Evolutionary conservation across 2,329 filamentous ascomycete genomes (phyloP).

Genomic region (Claviceps capensis): DNA sequence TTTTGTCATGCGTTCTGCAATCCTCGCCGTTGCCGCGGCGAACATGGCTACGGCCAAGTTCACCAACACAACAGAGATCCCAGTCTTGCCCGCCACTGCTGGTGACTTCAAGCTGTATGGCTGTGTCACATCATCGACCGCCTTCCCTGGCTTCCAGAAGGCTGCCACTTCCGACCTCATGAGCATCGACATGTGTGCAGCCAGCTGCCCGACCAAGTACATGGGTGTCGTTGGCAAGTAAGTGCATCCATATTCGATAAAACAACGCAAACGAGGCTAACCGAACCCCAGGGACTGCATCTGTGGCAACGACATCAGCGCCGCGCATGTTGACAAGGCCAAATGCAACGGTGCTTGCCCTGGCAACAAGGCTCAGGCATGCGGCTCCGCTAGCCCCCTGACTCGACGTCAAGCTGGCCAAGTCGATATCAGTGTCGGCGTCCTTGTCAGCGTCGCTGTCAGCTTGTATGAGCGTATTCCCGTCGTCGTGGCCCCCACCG

Average conservation of each 20-base stretch:
- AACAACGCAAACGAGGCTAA: not conserved
- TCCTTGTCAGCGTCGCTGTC: not conserved
- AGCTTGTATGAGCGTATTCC: constrained; percentile 1
- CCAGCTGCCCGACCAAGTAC: constrained; percentile 11
- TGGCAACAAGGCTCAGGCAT: constrained; percentile 11
- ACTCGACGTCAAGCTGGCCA: not conserved
- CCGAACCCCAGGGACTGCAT: constrained; percentile 14
- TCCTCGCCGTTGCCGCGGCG: constrained; percentile 17
- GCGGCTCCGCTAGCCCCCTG: constrained; percentile 11
- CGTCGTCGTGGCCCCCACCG: not conserved
- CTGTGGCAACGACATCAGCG: constrained; percentile 13
- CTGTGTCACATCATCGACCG: constrained; percentile 11
- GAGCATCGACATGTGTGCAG: constrained; percentile 14
- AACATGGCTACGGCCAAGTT: constrained; percentile 16
- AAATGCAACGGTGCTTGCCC: constrained; percentile 17
- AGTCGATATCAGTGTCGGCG: no score
- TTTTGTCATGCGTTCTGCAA: constrained; percentile 18
- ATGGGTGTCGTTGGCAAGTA: constrained; percentile 15
- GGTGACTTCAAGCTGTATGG: constrained; percentile 14
- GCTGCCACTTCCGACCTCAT: constrained; percentile 7
- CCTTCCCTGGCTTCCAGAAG: constrained; percentile 14
- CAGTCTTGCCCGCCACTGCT: constrained; percentile 9
- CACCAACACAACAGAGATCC: constrained; percentile 1
- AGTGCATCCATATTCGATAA: constrained; percentile 3
- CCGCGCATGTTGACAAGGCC: constrained; percentile 4